phyloP scores from a whole-genome alignment of 768 basidiomycete species.

The Boletus rex-veris region DNA sequence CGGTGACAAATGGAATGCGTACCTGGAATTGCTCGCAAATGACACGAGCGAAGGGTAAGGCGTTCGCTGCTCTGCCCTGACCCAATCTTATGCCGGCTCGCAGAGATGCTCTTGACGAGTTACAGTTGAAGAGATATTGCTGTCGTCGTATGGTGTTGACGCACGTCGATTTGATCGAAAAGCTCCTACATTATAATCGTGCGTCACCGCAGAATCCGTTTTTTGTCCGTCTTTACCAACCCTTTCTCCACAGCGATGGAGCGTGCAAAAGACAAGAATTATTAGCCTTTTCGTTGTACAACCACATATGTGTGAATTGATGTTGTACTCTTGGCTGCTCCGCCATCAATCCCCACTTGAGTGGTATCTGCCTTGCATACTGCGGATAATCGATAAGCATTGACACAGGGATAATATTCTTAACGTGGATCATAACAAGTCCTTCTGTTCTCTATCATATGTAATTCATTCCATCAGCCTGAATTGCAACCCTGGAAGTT shows the following conservation, averaged over 20 bases:
- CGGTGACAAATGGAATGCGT: slow-evolving; percentile 92
- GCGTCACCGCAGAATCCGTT: slow-evolving; percentile 31
- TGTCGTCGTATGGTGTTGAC: slow-evolving; percentile 97
- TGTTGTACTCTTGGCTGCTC: neutral
- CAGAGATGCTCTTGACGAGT: slow-evolving; percentile 86
- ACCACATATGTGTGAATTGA: neutral
- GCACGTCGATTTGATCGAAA: slow-evolving; percentile 97
- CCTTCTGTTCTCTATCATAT: no score
- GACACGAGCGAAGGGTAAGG: slow-evolving; percentile 87
- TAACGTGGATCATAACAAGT: neutral
- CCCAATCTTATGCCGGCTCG: neutral
- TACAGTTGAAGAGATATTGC: slow-evolving; percentile 91
- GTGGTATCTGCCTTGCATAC: no score
- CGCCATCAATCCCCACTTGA: no score
- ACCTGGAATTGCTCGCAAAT: slow-evolving; percentile 74
- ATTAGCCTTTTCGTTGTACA: slow-evolving; percentile 1
- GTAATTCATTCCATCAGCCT: neutral
- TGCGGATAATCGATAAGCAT: no score
- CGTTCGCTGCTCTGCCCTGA: neutral
- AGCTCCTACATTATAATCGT: slow-evolving; percentile 96
- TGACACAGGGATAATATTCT: neutral
- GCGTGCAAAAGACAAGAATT: slow-evolving; percentile 30
- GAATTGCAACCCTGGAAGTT: no score
- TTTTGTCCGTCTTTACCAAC: neutral
- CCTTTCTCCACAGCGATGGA: slow-evolving; percentile 28